Conservation (phyloP, 208 protist genomes). For the Wallacemonas sp. region DNA sequence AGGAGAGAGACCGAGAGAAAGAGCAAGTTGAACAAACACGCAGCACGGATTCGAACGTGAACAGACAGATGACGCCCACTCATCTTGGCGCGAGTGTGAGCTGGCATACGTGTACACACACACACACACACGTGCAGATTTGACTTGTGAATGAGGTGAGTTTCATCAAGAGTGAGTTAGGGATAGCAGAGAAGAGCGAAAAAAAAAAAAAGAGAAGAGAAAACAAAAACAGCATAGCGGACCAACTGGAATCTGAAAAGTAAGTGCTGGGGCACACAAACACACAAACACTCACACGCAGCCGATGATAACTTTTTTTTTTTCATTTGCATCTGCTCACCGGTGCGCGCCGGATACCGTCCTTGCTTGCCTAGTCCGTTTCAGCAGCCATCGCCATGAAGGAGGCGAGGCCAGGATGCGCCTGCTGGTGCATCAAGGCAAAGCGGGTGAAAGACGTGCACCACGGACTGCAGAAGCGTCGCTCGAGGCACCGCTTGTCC, state of each 20-base stretch:
- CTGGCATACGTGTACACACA: background rate
- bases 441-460: background rate
- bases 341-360: background rate
- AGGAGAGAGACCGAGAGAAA: background rate
- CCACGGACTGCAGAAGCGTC: background rate
- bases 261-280: background rate
- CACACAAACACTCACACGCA: too few relatives aligned
- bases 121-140: background rate
- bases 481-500: background rate
- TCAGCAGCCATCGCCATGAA: background rate
- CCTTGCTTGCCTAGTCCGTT: background rate
- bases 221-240: background rate
- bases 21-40: background rate
- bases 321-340: too few relatives aligned
- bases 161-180: background rate
- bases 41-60: background rate
- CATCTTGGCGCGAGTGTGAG: too few relatives aligned
- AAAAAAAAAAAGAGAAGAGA: slow-evolving; percentile 4
- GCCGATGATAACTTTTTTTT: too few relatives aligned
- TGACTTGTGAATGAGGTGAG: background rate
- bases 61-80: too few relatives aligned
- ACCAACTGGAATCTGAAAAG: background rate
- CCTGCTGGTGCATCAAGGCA: background rate
- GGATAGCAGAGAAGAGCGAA: background rate
- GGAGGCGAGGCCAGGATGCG: background rate